Percentiles rank a stretch among this genome's conserved stretches.
phyloP scores from a whole-genome alignment of 106 monocot genomes.

The Dendrobium officinale region DNA sequence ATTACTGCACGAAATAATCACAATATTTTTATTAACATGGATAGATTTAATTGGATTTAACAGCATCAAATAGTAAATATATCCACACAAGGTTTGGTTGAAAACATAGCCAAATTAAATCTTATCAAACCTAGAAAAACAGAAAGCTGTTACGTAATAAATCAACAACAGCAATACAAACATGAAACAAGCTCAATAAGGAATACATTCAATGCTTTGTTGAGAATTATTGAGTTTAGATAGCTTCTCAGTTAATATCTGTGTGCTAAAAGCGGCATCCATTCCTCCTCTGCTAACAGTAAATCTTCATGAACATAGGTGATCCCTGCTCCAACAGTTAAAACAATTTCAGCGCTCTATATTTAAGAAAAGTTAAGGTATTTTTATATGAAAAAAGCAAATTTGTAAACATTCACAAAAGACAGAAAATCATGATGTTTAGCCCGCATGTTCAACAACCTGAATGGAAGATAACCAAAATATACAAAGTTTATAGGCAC shows the following conservation, averaged over 20 bases:
- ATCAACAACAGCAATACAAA: conserved; percentile 5
- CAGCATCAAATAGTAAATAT: neutral
- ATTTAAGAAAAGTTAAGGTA: neutral
- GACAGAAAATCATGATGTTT: too few relatives aligned
- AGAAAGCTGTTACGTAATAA: neutral
- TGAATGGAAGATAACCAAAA: too few relatives aligned
- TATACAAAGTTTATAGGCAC: too few relatives aligned
- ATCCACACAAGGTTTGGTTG: neutral
- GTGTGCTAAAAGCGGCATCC: conserved; percentile 6
- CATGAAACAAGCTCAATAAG: neutral
- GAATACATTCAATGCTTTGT: conserved; percentile 14
- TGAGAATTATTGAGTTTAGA: conserved; percentile 10
- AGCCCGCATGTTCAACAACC: too few relatives aligned
- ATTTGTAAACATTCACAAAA: neutral
- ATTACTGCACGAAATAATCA: neutral
- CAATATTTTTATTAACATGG: neutral
- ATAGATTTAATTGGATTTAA: neutral
- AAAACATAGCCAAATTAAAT: neutral
- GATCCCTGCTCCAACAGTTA: conserved; percentile 7
- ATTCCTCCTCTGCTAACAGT: conserved; percentile 4
- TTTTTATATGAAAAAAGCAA: neutral
- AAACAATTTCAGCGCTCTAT: conserved; percentile 1
- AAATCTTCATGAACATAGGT: neutral
- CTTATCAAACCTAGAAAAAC: neutral
- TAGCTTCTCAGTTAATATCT: conserved; percentile 10